These are phyloP conservation scores for Parasitella parasitica DNA, from an alignment of 371 early-diverging fungal species.

Conservation along the genomic window DNA sequence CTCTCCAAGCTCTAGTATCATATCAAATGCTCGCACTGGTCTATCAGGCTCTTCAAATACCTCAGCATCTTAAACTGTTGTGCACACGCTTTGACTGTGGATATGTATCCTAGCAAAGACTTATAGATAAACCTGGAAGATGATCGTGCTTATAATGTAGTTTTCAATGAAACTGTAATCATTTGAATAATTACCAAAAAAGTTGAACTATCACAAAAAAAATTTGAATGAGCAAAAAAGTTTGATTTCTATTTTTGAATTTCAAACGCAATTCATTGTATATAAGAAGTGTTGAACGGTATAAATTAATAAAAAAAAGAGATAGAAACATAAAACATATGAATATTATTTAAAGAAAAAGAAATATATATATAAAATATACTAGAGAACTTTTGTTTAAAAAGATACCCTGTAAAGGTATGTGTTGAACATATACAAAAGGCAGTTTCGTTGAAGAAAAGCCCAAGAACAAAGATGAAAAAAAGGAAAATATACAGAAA, in stretches of 20 bases:
- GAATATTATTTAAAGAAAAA: not conserved
- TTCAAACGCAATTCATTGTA: not conserved
- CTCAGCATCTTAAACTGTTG: not conserved
- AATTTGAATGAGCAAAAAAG: too few species aligned
- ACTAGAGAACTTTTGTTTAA: conserved; percentile 10
- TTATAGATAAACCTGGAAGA: not conserved
- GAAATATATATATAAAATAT: conserved; percentile 9
- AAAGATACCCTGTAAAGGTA: conserved; percentile 11
- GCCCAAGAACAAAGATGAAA: not conserved
- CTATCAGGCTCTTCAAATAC: not conserved
- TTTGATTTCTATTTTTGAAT: too few species aligned
- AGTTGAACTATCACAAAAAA: too few species aligned
- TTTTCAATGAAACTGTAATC: conserved; percentile 6
- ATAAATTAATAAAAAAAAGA: conserved; percentile 5
- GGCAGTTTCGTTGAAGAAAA: conserved; percentile 11
- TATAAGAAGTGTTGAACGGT: conserved; percentile 25
- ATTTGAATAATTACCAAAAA: not conserved
- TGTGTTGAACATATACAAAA: conserved; percentile 39
- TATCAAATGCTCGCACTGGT: not conserved
- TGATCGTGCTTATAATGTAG: not conserved
- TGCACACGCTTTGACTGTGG: not conserved
- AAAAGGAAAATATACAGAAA: conserved; percentile 12
- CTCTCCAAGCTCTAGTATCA: conserved; percentile 1
- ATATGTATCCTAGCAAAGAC: not conserved
- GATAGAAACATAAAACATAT: not conserved